Conservation (phyloP, 176 grass and related monocot species). For the Cenchrus purpureus region DNA sequence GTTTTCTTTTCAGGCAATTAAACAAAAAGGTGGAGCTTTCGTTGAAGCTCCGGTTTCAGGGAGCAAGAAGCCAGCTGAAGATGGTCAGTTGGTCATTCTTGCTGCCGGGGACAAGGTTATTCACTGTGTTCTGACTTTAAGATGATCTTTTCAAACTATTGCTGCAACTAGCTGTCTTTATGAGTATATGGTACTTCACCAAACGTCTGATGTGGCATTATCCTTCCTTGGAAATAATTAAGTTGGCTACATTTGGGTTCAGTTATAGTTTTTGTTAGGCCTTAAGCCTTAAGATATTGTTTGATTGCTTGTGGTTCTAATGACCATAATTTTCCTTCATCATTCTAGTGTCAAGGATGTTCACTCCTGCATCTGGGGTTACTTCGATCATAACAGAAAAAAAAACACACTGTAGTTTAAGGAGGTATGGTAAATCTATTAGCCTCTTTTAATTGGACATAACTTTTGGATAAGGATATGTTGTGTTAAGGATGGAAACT, state of each 20-base stretch:
- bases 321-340: neutral
- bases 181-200: neutral
- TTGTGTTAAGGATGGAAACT: neutral
- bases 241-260: neutral
- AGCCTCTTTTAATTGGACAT: constrained; percentile 9
- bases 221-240: neutral
- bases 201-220: neutral
- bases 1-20: constrained; percentile 64
- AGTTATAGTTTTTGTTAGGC: neutral
- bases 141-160: neutral
- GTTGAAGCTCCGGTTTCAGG: constrained; percentile 98
- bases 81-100: constrained; percentile 98
- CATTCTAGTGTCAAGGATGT: constrained; percentile 25
- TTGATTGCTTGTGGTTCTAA: neutral
- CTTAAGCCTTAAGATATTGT: neutral
- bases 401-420: neutral
- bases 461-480: neutral
- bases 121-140: neutral
- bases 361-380: neutral
- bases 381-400: neutral
- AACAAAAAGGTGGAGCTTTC: constrained; percentile 77
- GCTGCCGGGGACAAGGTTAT: constrained; percentile 95
- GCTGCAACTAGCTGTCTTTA: neutral
- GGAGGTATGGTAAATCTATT: constrained; percentile 16
- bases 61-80: constrained; percentile 99